Conservation (phyloP, 257 asterid genomes). For the Ehretia macrophylla region DNA sequence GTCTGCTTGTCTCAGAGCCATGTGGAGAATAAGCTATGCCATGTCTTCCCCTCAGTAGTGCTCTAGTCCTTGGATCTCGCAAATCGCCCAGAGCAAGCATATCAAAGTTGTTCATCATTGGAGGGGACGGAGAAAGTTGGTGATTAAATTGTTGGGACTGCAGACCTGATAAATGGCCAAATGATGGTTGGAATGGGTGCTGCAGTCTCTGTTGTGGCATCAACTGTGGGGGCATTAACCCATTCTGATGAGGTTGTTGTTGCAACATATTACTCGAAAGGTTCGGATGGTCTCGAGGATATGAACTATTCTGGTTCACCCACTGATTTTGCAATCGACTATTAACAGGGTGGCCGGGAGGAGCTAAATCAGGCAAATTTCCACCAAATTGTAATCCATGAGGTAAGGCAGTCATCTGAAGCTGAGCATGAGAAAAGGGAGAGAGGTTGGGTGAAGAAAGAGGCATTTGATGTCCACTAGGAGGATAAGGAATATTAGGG, state of each 20-base stretch:
- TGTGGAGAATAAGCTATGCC: conserved; percentile 51
- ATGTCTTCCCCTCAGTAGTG: conserved; percentile 56
- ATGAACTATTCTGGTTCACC: conserved; percentile 38
- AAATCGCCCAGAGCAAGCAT: conserved; percentile 58
- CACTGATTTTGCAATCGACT: conserved; percentile 63
- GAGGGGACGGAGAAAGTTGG: conserved; percentile 54
- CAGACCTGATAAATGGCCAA: conserved; percentile 46
- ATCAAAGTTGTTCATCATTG: conserved; percentile 57
- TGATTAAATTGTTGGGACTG: conserved; percentile 55
- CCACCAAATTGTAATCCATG: conserved; percentile 64
- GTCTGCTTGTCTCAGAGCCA: conserved; percentile 43
- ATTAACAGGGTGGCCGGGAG: conserved; percentile 53
- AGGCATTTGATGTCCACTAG: conserved; percentile 40
- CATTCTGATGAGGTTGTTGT: conserved; percentile 64
- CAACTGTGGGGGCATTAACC: conserved; percentile 53
- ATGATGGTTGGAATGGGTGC: conserved; percentile 51
- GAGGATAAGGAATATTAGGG: conserved; percentile 38
- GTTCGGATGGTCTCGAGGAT: conserved; percentile 53
- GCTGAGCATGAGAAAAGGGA: conserved; percentile 53
- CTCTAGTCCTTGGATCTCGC: conserved; percentile 69
- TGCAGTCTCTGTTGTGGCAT: conserved; percentile 57
- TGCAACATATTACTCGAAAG: conserved; percentile 45
- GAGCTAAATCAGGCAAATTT: conserved; percentile 59
- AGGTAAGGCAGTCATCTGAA: conserved; percentile 42
- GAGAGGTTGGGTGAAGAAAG: conserved; percentile 48